Evolutionary conservation across 2,329 filamentous ascomycete species (phyloP).

Genomic region (Fragosphaeria purpurea): DNA sequence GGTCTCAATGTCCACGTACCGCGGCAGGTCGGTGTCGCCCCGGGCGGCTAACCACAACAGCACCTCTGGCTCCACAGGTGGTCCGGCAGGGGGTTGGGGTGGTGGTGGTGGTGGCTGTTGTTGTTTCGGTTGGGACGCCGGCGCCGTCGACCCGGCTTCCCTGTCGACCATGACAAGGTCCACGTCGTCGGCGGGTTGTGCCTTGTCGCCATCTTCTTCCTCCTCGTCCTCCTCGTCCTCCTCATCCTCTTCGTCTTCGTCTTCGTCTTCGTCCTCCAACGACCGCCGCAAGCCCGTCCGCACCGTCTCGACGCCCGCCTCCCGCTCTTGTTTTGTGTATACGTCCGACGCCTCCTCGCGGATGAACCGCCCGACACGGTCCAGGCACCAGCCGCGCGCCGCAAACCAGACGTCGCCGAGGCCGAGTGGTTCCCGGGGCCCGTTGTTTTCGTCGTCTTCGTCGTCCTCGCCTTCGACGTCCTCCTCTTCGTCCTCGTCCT

Average conservation of each 20-base stretch:
- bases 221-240: conserved; percentile 43
- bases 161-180: conserved; percentile 7
- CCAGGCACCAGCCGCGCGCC: conserved; percentile 21
- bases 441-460: conserved; percentile 29
- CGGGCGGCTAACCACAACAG: conserved; percentile 35
- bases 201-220: conserved; percentile 28
- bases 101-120: conserved; percentile 13
- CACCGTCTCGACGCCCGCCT: conserved; percentile 56
- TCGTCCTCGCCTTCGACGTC: conserved; percentile 23
- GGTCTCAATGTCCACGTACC: conserved; percentile 30
- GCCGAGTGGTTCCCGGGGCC: conserved; percentile 21
- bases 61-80: conserved; percentile 32
- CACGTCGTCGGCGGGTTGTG: conserved; percentile 10
- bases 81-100: conserved; percentile 19
- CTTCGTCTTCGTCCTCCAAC: conserved; percentile 40
- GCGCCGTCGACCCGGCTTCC: background rate
- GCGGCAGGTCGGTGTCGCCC: conserved; percentile 35
- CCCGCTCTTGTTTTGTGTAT: conserved; percentile 63
- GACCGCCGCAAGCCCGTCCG: conserved; percentile 57
- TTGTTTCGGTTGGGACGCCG: conserved; percentile 18
- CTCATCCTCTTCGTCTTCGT: conserved; percentile 49
- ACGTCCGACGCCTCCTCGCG: conserved; percentile 46
- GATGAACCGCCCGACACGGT: conserved; percentile 27
- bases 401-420: conserved; percentile 29
- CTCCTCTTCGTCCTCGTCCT: conserved; percentile 27